Base-by-base conservation (phyloP, 192 early-diverging fungal genomes). In the Coemansia sp. region DNA sequence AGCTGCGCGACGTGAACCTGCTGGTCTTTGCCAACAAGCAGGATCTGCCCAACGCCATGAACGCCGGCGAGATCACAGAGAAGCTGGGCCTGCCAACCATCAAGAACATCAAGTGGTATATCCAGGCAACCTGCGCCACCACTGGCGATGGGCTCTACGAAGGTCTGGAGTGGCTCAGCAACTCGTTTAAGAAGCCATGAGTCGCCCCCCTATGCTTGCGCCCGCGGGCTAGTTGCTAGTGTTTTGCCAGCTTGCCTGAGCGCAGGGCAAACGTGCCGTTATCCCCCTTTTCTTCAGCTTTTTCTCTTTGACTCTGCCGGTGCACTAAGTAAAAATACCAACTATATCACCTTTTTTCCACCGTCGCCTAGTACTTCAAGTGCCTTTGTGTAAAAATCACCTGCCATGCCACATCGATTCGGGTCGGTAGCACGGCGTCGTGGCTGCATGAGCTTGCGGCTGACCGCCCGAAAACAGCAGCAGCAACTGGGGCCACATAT, bases 21-120 rank as follows among this genome's bases (percentile, higher is more conserved):
- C 77, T 99, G 45, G 93, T 99, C 25, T 94, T 97, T 85, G 95
- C 95, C 83, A 99, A 99, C 90, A 99, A 99, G 88, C 97, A 99
- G 80, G 97, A 99, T 89, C 82, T 96, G 66, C 93, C 94, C 67
- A 93, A 94, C 83, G 94, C 96, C 72, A 95, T 97, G 93, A 91
- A 86, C 73, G 91, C 92, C 65, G 87, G 89, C 59, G 93, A 97
- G 81, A 93, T 97, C 76, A 94, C 91, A 52, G 94, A 97, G 72
- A 92, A 93, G 85, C 90, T 98, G 43, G 91, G 94, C 37, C 89
- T 97, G 69, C 89, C 89, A 65, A 85, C 86, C 68, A 83, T 96
- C 85, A 87, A 57, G 68, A 86, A 87, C 75, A 88, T 93, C 77
- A 84, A 87, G 41, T 99, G 96, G 95, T 93, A 91, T 83, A 94